A percentile compares a stretch with the other conserved stretches of the same genome.
phyloP scores from a whole-genome alignment of 352 stramenopile genomes.

The Aphanomyces stellatus region DNA sequence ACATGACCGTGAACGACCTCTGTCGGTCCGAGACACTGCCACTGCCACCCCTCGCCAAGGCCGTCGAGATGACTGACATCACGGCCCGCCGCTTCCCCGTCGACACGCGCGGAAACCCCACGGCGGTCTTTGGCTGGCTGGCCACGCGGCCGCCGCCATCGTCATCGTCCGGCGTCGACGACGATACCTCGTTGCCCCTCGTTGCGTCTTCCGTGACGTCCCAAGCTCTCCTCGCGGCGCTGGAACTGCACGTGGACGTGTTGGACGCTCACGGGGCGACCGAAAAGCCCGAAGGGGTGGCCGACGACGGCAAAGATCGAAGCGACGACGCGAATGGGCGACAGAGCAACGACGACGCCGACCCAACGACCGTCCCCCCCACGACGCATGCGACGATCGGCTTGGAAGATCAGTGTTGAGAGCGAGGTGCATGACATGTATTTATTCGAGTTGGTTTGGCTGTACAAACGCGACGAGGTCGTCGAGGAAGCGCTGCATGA shows the following conservation, averaged over 20 bases:
- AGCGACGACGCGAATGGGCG: not conserved
- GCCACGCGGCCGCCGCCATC: constrained; percentile 32
- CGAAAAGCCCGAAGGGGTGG: not conserved
- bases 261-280: not conserved
- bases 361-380: too few relatives aligned
- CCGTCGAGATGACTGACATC: constrained; percentile 58
- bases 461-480: not conserved
- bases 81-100: constrained; percentile 52
- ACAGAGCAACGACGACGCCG: too few relatives aligned
- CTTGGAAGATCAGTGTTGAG: too few relatives aligned
- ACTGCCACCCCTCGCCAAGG: constrained; percentile 36
- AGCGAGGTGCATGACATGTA: too few relatives aligned
- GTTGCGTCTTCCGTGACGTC: not conserved
- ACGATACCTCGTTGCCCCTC: not conserved
- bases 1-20: constrained; percentile 59
- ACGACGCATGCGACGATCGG: too few relatives aligned
- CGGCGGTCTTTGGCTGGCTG: constrained; percentile 35
- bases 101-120: constrained; percentile 48
- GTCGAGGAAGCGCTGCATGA: not conserved
- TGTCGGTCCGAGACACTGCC: constrained; percentile 37
- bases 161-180: not conserved
- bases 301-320: not conserved
- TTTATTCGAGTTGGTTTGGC: too few relatives aligned
- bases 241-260: not conserved
- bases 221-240: constrained; percentile 1